Evolutionary conservation across 2,329 filamentous ascomycete genomes (phyloP), one percentile per base, ranked within the genome.

Genomic region (Arthroderma uncinatum): DNA sequence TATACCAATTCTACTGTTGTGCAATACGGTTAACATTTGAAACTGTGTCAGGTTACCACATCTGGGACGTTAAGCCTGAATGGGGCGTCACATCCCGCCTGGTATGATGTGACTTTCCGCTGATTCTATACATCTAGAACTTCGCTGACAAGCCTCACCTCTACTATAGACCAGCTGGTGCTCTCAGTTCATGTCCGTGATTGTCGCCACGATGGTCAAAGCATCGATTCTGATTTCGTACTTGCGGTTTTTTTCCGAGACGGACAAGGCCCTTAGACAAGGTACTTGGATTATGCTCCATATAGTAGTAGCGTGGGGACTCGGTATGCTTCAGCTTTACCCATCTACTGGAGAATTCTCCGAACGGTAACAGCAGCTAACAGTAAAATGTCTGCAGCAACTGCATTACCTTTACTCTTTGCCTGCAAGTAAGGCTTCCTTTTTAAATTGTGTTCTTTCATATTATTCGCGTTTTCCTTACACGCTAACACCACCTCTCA

Each of bases 41-140:
- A 47, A n/a, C 34, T 12, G 5, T 25, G 5, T 25, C 36, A 62
- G 61, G 61, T 6, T 42, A 57, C 36, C 61, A 62, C 57, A 59
- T 60, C 16, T 62, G 60, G 58, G 61, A 62, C 40, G 57, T 53
- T n/a, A 62, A 61, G 28, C 61, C 58, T 12, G 55, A 60, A 56
- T 62, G 61, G 61, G 30, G 14, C 9, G 14, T 30, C 14, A n/a
- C 14, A 19, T 36, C n/a, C 28, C 57, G 30, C 54, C 57, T 37
- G 39, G 59, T 34, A 23, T 62, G 54, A 55, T 57, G 56, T 34
- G 42, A 14, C 6, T 4, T 25, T 50, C 12, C 28, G 14, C 21
- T 14, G 14, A 6, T 50, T 19, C 14, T 30, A 4, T 19, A 7
- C n/a, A 48, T 28, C 10, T 19, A 19, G 28, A 19, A n/a, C 19